These are phyloP conservation scores for Pythium biforme DNA, from an alignment of 352 stramenopile species.

Conservation along the genomic window DNA sequence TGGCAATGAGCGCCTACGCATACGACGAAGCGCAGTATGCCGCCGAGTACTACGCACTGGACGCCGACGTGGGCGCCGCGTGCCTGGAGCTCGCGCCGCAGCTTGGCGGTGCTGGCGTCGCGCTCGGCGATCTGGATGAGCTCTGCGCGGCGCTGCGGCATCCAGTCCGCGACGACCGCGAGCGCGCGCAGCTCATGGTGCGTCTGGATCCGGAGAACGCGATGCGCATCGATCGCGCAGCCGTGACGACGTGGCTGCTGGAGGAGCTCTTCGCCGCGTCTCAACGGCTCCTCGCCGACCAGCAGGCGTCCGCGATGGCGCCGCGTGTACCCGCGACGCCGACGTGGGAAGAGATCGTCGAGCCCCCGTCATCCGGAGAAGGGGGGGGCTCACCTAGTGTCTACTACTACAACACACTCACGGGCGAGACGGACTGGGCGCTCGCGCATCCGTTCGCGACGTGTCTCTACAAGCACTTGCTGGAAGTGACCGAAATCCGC, in stretches of 20 bases:
- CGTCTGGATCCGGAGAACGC: conserved; percentile 59
- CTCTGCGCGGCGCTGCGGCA: conserved; percentile 43
- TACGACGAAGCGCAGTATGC: conserved; percentile 26
- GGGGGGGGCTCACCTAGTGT: background rate
- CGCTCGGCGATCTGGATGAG: conserved; percentile 45
- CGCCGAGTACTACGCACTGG: conserved; percentile 49
- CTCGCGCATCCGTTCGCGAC: conserved; percentile 40
- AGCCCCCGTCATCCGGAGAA: conserved; percentile 18
- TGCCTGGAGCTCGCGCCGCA: conserved; percentile 42
- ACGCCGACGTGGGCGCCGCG: conserved; percentile 38
- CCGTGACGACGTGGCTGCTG: conserved; percentile 58
- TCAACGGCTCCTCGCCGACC: background rate
- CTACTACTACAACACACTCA: conserved; percentile 57
- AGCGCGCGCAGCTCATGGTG: conserved; percentile 45
- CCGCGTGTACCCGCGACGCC: conserved; percentile 23
- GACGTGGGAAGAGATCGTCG: conserved; percentile 53
- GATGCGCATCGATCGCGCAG: conserved; percentile 52
- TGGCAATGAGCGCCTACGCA: background rate
- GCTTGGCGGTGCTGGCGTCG: conserved; percentile 31
- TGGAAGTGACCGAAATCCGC: conserved; percentile 25
- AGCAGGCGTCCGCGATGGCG: conserved; percentile 8
- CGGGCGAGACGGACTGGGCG: conserved; percentile 53
- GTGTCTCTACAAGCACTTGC: conserved; percentile 34
- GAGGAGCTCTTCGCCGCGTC: conserved; percentile 22
- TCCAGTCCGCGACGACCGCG: conserved; percentile 40